phyloP scores from a whole-genome alignment of 2,329 filamentous ascomycete species.

The Talaromyces albobiverticillius region DNA sequence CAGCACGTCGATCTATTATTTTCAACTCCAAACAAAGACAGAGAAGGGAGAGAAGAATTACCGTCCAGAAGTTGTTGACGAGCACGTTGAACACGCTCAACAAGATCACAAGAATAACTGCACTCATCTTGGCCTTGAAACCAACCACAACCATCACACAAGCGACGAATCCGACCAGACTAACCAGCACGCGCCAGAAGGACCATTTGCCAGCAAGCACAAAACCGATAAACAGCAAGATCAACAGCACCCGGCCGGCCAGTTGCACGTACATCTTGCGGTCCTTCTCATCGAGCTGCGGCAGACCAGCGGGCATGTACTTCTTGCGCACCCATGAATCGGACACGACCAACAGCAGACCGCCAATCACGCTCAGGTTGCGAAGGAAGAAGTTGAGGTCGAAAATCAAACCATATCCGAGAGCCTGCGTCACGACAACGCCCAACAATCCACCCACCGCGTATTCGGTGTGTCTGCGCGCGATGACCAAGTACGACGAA shows the following conservation, averaged over 20 bases:
- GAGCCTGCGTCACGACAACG: constrained; percentile 87
- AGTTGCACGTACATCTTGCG: constrained; percentile 99
- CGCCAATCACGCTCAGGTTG: constrained; percentile 95
- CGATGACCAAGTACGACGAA: constrained; percentile 83
- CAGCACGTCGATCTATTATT: background rate
- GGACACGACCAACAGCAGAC: constrained; percentile 94
- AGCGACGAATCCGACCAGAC: constrained; percentile 78
- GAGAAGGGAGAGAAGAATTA: constrained; percentile 49
- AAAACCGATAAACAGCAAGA: constrained; percentile 97
- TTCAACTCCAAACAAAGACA: constrained; percentile 5
- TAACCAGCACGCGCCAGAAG: constrained; percentile 81
- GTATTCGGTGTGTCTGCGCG: constrained; percentile 88
- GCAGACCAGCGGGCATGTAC: constrained; percentile 92
- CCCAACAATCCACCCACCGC: constrained; percentile 85
- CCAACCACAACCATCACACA: constrained; percentile 98
- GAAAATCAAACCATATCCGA: constrained; percentile 97
- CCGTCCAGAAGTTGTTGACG: constrained; percentile 99
- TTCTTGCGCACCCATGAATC: constrained; percentile 98
- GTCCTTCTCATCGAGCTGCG: constrained; percentile 96
- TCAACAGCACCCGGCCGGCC: constrained; percentile 88
- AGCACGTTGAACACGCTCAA: constrained; percentile 94
- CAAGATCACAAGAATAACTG: constrained; percentile 89
- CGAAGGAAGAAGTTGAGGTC: constrained; percentile 99
- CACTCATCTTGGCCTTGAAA: constrained; percentile 99
- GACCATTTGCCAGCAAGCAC: constrained; percentile 94